Evolutionary conservation across 768 basidiomycete species (phyloP).

Genomic region (Tephrocybe rancida): DNA sequence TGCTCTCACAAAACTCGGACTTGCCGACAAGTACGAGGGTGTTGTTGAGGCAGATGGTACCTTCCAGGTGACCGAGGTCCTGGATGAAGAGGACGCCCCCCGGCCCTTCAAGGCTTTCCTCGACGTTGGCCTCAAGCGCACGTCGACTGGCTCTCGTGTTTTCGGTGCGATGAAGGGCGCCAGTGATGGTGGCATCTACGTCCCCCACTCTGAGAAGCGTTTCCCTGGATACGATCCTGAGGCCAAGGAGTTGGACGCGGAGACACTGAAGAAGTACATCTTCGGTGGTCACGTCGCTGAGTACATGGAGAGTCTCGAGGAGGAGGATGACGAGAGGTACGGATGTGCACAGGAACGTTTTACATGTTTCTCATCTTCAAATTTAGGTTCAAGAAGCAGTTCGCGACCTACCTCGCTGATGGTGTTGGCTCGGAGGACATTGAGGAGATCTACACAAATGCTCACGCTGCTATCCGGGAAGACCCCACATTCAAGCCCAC

Average conservation of each 20-base stretch:
- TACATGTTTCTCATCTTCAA: not conserved
- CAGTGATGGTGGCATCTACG: constrained; percentile 95
- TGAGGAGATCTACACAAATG: constrained; percentile 92
- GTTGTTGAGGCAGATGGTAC: constrained; percentile 90
- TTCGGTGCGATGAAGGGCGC: constrained; percentile 99
- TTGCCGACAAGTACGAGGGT: constrained; percentile 98
- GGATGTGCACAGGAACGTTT: constrained; percentile 12
- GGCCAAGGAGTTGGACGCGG: constrained; percentile 89
- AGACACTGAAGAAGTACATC: constrained; percentile 97
- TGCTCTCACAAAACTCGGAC: constrained; percentile 91
- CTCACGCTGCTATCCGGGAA: constrained; percentile 94
- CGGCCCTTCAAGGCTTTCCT: constrained; percentile 99
- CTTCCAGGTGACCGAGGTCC: constrained; percentile 76
- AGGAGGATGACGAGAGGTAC: constrained; percentile 97
- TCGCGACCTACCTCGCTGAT: constrained; percentile 92
- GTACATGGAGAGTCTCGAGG: constrained; percentile 99
- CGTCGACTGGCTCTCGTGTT: constrained; percentile 95
- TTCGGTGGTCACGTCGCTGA: constrained; percentile 97
- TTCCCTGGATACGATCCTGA: constrained; percentile 98
- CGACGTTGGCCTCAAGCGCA: constrained; percentile 97
- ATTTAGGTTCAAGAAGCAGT: constrained; percentile 94
- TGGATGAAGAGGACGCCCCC: constrained; percentile 91
- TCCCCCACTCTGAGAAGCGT: constrained; percentile 96
- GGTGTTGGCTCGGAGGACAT: constrained; percentile 96
- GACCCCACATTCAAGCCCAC: constrained; percentile 89